A percentile compares a stretch with the other conserved stretches of the same genome.
These are phyloP conservation scores for Paraglomus brasilianum DNA, from an alignment of 192 early-diverging fungal genomes.

Conservation along the genomic window DNA sequence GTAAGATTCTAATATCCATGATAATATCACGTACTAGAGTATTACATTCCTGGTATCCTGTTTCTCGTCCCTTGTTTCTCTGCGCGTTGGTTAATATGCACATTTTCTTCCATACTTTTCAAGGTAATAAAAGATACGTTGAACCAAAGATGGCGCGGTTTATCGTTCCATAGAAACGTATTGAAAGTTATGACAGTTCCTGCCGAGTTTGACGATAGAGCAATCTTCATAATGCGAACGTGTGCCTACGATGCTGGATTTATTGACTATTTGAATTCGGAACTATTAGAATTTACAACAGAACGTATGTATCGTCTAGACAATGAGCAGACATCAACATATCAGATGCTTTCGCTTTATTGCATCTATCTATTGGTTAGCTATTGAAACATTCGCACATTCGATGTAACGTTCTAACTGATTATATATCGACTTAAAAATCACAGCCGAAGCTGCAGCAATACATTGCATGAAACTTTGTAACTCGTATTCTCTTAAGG, in stretches of 20 bases:
- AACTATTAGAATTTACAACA: slow-evolving; percentile 18
- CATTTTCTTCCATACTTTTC: no score
- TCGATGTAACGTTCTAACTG: no score
- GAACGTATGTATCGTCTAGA: slow-evolving; percentile 31
- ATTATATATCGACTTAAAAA: not conserved
- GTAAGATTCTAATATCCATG: no score
- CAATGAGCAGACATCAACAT: no score
- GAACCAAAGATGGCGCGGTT: slow-evolving; percentile 1
- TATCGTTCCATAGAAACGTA: not conserved
- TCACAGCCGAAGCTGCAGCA: slow-evolving; percentile 11
- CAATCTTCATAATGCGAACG: slow-evolving; percentile 13
- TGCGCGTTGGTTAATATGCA: no score
- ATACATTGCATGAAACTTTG: slow-evolving; percentile 7
- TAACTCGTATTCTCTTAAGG: not conserved
- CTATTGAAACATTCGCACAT: no score
- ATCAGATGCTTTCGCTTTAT: no score
- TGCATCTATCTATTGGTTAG: no score
- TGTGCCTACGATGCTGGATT: slow-evolving; percentile 17
- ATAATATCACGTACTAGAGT: no score
- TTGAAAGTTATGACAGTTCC: slow-evolving; percentile 7
- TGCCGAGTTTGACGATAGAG: slow-evolving; percentile 18
- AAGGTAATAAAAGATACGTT: slow-evolving; percentile 19
- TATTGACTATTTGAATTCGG: not conserved
- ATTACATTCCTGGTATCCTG: no score
- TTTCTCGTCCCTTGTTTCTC: no score